Conservation (phyloP, 2,329 filamentous ascomycete genomes). For the Akanthomyces dipterigenus region DNA sequence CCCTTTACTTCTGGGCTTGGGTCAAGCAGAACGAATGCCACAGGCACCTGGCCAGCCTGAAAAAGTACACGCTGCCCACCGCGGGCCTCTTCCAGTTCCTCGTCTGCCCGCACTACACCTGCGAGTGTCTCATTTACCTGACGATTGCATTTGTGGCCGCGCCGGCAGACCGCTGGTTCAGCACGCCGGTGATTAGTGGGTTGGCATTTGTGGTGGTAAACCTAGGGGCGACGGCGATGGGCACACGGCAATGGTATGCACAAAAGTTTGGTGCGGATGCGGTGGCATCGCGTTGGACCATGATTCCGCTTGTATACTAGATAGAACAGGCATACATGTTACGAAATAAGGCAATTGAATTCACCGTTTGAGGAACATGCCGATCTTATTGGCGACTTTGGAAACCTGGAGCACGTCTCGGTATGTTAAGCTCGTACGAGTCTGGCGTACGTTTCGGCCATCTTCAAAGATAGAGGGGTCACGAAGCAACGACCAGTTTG, state of each 20-base stretch:
- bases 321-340: too few species aligned
- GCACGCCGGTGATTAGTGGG: conserved; percentile 65
- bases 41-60: conserved; percentile 59
- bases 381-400: conserved; percentile 62
- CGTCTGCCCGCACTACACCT: conserved; percentile 85
- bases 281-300: conserved; percentile 60
- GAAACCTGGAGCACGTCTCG: conserved; percentile 81
- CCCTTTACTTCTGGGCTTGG: conserved; percentile 64
- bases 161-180: conserved; percentile 57
- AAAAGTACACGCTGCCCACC: conserved; percentile 76
- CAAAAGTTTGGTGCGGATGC: conserved; percentile 63
- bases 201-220: conserved; percentile 70
- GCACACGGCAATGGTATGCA: conserved; percentile 73
- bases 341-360: too few species aligned
- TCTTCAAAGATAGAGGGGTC: conserved; percentile 37
- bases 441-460: conserved; percentile 51
- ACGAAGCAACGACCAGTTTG: conserved; percentile 65
- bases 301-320: conserved; percentile 65
- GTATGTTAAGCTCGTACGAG: conserved; percentile 69
- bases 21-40: conserved; percentile 70
- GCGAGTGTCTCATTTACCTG: conserved; percentile 78
- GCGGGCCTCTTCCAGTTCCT: conserved; percentile 65
- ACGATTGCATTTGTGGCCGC: conserved; percentile 69
- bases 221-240: conserved; percentile 71
- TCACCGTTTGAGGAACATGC: conserved; percentile 38